Conservation (phyloP, 352 stramenopile species). For the Globisporangium rhizosaccharum region DNA sequence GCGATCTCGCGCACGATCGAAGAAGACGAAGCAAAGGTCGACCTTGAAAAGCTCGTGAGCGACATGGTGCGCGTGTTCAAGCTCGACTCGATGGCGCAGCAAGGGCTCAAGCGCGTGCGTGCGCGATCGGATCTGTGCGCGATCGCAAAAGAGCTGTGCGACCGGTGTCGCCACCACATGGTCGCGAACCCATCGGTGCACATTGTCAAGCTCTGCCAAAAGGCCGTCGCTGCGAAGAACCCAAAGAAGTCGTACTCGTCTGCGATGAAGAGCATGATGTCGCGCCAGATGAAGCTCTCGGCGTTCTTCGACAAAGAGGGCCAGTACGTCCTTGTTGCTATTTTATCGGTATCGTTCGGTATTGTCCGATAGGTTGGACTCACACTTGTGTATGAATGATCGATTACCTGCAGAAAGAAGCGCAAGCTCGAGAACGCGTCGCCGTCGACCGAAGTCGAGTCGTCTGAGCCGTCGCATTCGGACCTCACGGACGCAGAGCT, state of each 20-base stretch:
- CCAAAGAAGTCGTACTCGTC: conserved; percentile 80
- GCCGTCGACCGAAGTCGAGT: conserved; percentile 57
- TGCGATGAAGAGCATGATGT: conserved; percentile 85
- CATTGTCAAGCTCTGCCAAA: conserved; percentile 77
- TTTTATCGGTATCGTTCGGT: background rate
- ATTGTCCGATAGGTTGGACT: background rate
- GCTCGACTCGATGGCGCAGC: conserved; percentile 72
- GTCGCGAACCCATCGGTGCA: conserved; percentile 80
- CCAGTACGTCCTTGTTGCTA: conserved; percentile 42
- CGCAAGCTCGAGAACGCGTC: conserved; percentile 61
- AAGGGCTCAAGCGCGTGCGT: conserved; percentile 62
- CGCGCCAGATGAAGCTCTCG: conserved; percentile 78
- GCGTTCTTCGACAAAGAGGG: conserved; percentile 58
- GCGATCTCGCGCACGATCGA: conserved; percentile 50
- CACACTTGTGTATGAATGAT: background rate
- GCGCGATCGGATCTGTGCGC: conserved; percentile 53
- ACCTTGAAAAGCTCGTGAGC: conserved; percentile 40
- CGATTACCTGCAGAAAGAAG: conserved; percentile 49
- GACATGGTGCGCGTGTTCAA: conserved; percentile 74
- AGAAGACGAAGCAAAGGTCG: conserved; percentile 58
- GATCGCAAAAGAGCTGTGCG: conserved; percentile 71
- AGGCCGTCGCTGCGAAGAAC: conserved; percentile 61
- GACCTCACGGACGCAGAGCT: conserved; percentile 81
- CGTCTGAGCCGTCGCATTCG: conserved; percentile 51
- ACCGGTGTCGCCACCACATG: conserved; percentile 75